Conservation (phyloP, 108 stramenopile genomes). For the Cyclotella choctawhatcheeana region DNA sequence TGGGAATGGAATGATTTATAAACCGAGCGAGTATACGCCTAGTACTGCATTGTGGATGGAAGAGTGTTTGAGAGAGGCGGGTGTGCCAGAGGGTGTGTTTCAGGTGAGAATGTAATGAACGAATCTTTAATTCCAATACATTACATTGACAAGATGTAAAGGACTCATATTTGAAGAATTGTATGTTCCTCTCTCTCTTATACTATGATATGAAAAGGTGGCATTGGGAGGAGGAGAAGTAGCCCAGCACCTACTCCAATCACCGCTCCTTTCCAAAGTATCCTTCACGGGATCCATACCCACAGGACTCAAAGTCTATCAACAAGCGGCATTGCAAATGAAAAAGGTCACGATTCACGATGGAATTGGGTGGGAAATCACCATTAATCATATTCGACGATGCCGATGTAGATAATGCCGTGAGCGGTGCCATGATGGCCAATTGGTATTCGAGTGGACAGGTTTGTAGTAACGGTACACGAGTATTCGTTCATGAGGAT, state of each 20-base stretch:
- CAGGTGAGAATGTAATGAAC: conserved; percentile 33
- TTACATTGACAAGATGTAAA: no score
- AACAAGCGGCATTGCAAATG: conserved; percentile 42
- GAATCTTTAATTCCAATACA: no score
- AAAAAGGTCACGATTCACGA: conserved; percentile 68
- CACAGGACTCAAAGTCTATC: conserved; percentile 63
- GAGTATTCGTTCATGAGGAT: conserved; percentile 68
- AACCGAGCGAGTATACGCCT: conserved; percentile 94
- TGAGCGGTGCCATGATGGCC: conserved; percentile 46
- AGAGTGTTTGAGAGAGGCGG: conserved; percentile 78
- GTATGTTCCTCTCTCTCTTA: no score
- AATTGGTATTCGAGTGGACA: conserved; percentile 76
- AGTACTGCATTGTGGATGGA: conserved; percentile 74
- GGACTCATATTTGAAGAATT: no score
- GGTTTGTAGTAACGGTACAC: conserved; percentile 61
- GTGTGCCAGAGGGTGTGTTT: conserved; percentile 88
- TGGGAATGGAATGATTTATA: conserved; percentile 92
- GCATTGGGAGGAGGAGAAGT: conserved; percentile 77
- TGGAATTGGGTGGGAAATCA: conserved; percentile 67
- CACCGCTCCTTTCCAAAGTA: conserved; percentile 76
- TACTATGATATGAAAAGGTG: no score
- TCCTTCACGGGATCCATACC: conserved; percentile 78
- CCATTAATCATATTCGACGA: conserved; percentile 68
- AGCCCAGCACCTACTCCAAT: conserved; percentile 60
- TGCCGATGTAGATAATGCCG: conserved; percentile 55